phyloP scores from a whole-genome alignment of 371 early-diverging fungal species.

The Nematocida sp. region DNA sequence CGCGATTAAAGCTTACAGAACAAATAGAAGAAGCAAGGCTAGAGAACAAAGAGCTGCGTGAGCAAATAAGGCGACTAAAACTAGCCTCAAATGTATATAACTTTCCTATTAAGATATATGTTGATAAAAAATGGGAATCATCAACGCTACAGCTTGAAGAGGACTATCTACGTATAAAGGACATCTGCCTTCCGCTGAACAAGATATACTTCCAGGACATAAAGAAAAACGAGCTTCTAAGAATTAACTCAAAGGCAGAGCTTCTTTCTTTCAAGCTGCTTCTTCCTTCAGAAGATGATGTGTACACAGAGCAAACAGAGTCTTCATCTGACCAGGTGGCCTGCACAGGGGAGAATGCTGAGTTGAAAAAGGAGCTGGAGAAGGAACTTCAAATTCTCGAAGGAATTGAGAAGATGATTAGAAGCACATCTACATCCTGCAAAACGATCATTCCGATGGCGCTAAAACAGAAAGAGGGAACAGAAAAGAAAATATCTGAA shows the following conservation, averaged over 20 bases:
- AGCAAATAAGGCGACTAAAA: constrained; percentile 44
- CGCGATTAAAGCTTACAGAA: constrained; percentile 5
- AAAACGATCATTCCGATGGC: constrained; percentile 56
- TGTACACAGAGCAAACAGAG: constrained; percentile 44
- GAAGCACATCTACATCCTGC: constrained; percentile 31
- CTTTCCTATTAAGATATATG: constrained; percentile 46
- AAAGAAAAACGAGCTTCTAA: constrained; percentile 42
- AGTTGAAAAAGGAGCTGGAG: constrained; percentile 61
- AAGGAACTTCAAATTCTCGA: constrained; percentile 67
- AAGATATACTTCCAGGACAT: constrained; percentile 56
- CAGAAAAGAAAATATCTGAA: constrained; percentile 63
- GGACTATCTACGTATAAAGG: constrained; percentile 39
- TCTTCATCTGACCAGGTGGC: constrained; percentile 47
- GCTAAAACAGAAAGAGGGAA: constrained; percentile 63
- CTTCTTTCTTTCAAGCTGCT: constrained; percentile 61
- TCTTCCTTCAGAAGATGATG: constrained; percentile 61
- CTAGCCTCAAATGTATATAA: constrained; percentile 21
- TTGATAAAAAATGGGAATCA: constrained; percentile 30
- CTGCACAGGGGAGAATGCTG: constrained; percentile 23
- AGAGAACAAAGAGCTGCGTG: constrained; percentile 43
- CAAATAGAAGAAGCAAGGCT: constrained; percentile 6
- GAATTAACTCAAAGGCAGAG: constrained; percentile 52
- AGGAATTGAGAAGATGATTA: constrained; percentile 65
- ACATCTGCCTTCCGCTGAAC: constrained; percentile 47
- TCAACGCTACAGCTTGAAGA: constrained; percentile 27